Conservation (phyloP, 1,139 yeast genomes). For the Yamadazyma dushanensis region DNA sequence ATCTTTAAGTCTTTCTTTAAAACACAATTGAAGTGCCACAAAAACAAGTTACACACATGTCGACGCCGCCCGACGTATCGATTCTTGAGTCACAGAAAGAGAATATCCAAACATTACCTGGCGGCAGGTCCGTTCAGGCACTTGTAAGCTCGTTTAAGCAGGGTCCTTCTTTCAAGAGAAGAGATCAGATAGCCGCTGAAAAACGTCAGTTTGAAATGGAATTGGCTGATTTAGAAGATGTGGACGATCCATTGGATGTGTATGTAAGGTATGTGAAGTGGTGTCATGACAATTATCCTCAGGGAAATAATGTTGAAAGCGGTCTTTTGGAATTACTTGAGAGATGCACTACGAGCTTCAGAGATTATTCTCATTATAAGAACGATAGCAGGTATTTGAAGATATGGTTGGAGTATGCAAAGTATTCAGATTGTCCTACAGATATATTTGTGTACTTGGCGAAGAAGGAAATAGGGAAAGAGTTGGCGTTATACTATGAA, state of each 20-base stretch:
- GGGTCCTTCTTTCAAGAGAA: slow-evolving; percentile 13
- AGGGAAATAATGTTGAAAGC: slow-evolving; percentile 65
- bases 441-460: slow-evolving; percentile 75
- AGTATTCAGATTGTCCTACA: slow-evolving; percentile 66
- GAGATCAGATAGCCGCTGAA: slow-evolving; percentile 20
- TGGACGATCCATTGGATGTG: slow-evolving; percentile 81
- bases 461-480: slow-evolving; percentile 69
- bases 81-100: slow-evolving; percentile 74
- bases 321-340: slow-evolving; percentile 70
- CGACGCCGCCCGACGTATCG: slow-evolving; percentile 28
- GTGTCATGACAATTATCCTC: slow-evolving; percentile 67
- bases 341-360: slow-evolving; percentile 67
- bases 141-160: slow-evolving; percentile 47
- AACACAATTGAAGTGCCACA: too few relatives aligned
- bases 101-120: slow-evolving; percentile 67
- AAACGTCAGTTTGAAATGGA: slow-evolving; percentile 45
- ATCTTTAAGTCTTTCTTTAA: too few relatives aligned
- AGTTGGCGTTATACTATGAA: slow-evolving; percentile 73
- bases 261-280: slow-evolving; percentile 72
- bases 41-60: too few relatives aligned
- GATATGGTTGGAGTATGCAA: slow-evolving; percentile 78
- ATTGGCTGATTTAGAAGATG: slow-evolving; percentile 49
- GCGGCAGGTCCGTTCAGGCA: slow-evolving; percentile 70
- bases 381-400: slow-evolving; percentile 80
- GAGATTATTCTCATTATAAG: slow-evolving; percentile 65